Evolutionary conservation across 192 early-diverging fungal species (phyloP).

Genomic region (Globomyces pollinis-pini): DNA sequence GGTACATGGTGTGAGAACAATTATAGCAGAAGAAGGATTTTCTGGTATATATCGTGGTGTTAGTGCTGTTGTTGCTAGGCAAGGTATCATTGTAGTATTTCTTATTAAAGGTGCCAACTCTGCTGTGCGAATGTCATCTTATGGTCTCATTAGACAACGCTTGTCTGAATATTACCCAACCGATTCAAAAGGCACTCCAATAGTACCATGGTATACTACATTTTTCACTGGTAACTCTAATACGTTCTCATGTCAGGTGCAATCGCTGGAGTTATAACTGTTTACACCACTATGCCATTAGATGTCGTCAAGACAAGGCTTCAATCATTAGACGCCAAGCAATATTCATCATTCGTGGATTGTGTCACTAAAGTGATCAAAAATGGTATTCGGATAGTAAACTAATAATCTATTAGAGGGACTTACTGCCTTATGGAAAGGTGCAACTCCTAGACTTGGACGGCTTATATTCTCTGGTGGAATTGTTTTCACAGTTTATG

Average conservation of each 20-base stretch:
- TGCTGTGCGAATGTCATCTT: conserved; percentile 84
- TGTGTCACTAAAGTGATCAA: conserved; percentile 64
- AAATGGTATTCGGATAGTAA: no score
- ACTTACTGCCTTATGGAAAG: conserved; percentile 84
- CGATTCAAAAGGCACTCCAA: conserved; percentile 21
- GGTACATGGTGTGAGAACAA: conserved; percentile 58
- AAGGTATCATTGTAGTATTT: conserved; percentile 88
- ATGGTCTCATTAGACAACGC: conserved; percentile 67
- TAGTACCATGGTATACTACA: conserved; percentile 40
- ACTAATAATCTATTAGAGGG: no score
- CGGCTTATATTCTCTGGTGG: conserved; percentile 82
- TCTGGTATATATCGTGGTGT: conserved; percentile 85
- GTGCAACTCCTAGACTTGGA: conserved; percentile 82
- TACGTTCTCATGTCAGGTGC: conserved; percentile 73
- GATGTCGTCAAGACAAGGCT: conserved; percentile 97
- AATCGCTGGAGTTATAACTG: conserved; percentile 83
- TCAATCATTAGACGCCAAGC: conserved; percentile 71
- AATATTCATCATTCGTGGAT: conserved; percentile 67
- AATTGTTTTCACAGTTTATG: conserved; percentile 80
- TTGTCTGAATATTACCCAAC: conserved; percentile 24
- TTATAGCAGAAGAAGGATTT: conserved; percentile 65
- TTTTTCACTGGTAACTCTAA: conserved; percentile 27
- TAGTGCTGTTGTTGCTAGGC: conserved; percentile 84
- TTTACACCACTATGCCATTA: conserved; percentile 93
- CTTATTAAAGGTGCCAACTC: conserved; percentile 91